A percentile compares a stretch with the other conserved stretches of the same genome.
These are phyloP conservation scores for Taphrina deformans DNA, from an alignment of 1,139 yeast species.

Conservation along the genomic window DNA sequence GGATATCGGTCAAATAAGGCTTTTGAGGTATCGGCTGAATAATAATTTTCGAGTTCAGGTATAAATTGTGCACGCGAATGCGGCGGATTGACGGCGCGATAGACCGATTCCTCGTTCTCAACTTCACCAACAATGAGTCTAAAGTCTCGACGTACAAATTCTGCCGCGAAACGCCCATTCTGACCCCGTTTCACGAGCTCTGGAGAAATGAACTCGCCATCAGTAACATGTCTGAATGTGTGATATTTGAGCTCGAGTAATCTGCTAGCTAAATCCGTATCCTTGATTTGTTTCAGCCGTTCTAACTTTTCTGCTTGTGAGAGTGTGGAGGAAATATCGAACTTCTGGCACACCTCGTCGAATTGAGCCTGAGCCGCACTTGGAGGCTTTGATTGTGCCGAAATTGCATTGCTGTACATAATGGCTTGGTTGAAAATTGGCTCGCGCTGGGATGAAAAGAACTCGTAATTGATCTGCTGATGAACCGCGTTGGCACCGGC, in stretches of 20 bases:
- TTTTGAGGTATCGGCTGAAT: conserved; percentile 45
- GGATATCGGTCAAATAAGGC: conserved; percentile 45
- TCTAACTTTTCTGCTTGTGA: conserved; percentile 40
- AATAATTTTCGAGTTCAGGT: conserved; percentile 51
- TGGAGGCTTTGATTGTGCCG: conserved; percentile 47
- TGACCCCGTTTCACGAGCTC: conserved; percentile 45
- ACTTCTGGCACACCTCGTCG: conserved; percentile 44
- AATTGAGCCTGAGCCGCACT: conserved; percentile 47
- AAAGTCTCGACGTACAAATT: conserved; percentile 41
- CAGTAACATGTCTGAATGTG: conserved; percentile 50
- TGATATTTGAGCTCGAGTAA: conserved; percentile 45
- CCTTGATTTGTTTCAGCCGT: conserved; percentile 41
- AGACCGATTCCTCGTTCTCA: conserved; percentile 46
- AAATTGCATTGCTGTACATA: conserved; percentile 47
- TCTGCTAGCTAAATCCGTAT: conserved; percentile 42
- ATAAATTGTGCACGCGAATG: conserved; percentile 61
- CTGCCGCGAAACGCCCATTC: conserved; percentile 46
- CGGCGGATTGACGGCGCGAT: conserved; percentile 50
- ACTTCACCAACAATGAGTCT: conserved; percentile 49
- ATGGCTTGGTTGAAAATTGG: conserved; percentile 49
- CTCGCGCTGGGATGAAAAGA: conserved; percentile 46
- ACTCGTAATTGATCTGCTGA: conserved; percentile 47
- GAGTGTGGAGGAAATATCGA: conserved; percentile 37
- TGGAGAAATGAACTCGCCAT: conserved; percentile 45
- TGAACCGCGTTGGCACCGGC: conserved; percentile 42